Percentiles rank a stretch among this genome's conserved stretches.
Conservation (phyloP, 208 protist species). For the Novymonas esmeraldas region DNA sequence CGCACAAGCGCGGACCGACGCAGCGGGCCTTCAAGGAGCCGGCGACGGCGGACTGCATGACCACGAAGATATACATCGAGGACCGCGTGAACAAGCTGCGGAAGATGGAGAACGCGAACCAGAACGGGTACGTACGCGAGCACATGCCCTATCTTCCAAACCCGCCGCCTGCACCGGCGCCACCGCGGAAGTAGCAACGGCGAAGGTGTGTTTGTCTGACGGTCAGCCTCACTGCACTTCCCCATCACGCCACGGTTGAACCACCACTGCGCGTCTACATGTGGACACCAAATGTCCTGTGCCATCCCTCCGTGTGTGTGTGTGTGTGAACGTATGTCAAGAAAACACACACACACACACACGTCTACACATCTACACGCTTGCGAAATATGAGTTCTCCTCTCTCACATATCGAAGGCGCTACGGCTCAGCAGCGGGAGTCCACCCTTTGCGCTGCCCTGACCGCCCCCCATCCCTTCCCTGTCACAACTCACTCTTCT, state of each 20-base stretch:
- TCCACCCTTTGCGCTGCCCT: not conserved
- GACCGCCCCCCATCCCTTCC: not conserved
- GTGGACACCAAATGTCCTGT: not conserved
- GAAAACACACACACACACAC: not conserved
- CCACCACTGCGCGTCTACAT: too few species aligned
- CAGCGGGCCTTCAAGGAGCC: conserved; percentile 20
- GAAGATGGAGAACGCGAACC: conserved; percentile 71
- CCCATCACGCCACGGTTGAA: too few species aligned
- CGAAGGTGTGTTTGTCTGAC: not conserved
- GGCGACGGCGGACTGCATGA: conserved; percentile 35
- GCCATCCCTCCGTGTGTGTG: not conserved
- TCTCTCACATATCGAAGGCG: not conserved
- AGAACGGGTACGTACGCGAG: conserved; percentile 66
- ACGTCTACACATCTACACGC: not conserved
- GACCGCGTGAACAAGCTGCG: conserved; percentile 31
- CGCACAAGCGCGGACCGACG: conserved; percentile 30
- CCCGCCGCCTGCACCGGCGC: conserved; percentile 19
- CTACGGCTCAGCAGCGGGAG: not conserved
- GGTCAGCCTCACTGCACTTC: not conserved
- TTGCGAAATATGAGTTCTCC: not conserved
- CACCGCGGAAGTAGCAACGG: conserved; percentile 48
- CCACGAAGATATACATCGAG: conserved; percentile 25
- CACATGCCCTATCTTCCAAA: conserved; percentile 50
- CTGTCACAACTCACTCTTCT: too few species aligned
- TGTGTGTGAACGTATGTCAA: not conserved